Conservation (phyloP, 352 stramenopile species). For the Phytopythium helicoides region DNA sequence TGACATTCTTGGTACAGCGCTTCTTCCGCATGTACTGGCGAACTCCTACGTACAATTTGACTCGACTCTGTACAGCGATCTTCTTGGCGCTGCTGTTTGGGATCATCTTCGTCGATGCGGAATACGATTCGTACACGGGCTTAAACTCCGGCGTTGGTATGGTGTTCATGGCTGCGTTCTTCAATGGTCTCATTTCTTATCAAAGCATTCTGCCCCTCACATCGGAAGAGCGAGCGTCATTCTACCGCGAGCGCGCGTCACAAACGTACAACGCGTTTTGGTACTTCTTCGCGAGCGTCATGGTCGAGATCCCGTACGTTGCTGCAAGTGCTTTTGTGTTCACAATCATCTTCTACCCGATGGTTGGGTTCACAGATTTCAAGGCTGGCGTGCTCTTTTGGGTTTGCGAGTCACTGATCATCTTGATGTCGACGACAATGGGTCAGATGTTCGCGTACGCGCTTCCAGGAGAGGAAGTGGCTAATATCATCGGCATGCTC, state of each 20-base stretch:
- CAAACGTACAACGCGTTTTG: constrained; percentile 85
- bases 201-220: constrained; percentile 72
- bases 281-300: no score
- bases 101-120: constrained; percentile 36
- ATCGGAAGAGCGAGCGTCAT: constrained; percentile 67
- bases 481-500: constrained; percentile 24
- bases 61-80: constrained; percentile 47
- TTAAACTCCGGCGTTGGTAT: constrained; percentile 54
- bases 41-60: constrained; percentile 70
- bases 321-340: constrained; percentile 21
- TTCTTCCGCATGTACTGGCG: constrained; percentile 38
- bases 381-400: constrained; percentile 15
- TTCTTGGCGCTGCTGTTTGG: constrained; percentile 74
- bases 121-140: constrained; percentile 30
- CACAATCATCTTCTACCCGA: constrained; percentile 30
- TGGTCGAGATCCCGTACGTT: constrained; percentile 55
- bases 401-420: constrained; percentile 17
- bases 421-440: constrained; percentile 30
- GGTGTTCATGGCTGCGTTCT: constrained; percentile 75
- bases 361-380: constrained; percentile 14
- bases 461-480: constrained; percentile 22
- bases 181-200: constrained; percentile 57
- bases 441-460: constrained; percentile 26
- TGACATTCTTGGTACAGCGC: constrained; percentile 21
- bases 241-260: constrained; percentile 82